A percentile compares a stretch with the other conserved stretches of the same genome.
phyloP scores from a whole-genome alignment of 331 rosid species.

The Dryas integrifolia region DNA sequence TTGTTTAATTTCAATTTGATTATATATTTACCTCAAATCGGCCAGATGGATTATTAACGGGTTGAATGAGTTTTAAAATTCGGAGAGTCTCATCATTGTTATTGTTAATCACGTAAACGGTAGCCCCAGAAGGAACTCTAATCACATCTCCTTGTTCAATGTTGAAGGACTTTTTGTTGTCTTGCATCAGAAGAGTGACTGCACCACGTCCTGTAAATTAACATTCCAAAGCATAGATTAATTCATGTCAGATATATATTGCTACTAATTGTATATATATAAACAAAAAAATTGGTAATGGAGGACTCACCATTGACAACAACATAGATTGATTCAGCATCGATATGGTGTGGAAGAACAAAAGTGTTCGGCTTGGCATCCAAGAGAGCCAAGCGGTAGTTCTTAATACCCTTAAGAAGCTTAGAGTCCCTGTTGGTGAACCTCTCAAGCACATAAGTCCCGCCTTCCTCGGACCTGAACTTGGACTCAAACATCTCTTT shows the following conservation, averaged over 20 bases:
- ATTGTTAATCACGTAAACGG: conserved; percentile 35
- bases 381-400: conserved; percentile 37
- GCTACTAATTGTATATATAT: too few relatives aligned
- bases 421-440: conserved; percentile 27
- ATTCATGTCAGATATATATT: not conserved
- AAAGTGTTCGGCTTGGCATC: conserved; percentile 52
- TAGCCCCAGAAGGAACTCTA: conserved; percentile 46
- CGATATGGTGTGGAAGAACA: conserved; percentile 52
- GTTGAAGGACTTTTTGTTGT: conserved; percentile 42
- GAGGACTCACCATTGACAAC: conserved; percentile 36
- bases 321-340: conserved; percentile 48
- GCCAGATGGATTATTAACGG: conserved; percentile 49
- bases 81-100: conserved; percentile 37
- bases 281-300: too few relatives aligned
- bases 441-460: conserved; percentile 33
- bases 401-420: conserved; percentile 40
- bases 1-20: not conserved
- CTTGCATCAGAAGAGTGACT: conserved; percentile 29
- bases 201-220: conserved; percentile 45
- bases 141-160: conserved; percentile 50
- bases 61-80: conserved; percentile 33
- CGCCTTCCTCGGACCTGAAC: conserved; percentile 41
- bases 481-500: conserved; percentile 26
- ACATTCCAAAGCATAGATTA: too few relatives aligned
- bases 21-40: conserved; percentile 32